These are phyloP conservation scores for Phytophthora fragariaefolia DNA, from an alignment of 352 stramenopile species.

Conservation along the genomic window DNA sequence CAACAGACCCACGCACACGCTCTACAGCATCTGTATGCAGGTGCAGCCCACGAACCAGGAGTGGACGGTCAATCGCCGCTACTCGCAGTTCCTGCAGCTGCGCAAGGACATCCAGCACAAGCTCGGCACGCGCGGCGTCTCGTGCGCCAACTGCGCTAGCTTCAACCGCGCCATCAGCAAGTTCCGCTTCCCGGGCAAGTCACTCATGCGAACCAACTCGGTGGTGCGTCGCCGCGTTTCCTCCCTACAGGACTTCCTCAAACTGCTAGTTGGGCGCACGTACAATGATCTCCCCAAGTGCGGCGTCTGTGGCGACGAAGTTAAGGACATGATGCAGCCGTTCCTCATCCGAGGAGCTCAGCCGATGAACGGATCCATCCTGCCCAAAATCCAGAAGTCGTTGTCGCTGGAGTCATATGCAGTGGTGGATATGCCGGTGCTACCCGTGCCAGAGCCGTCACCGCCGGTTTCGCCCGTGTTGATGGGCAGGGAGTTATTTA, in stretches of 20 bases:
- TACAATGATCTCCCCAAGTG: constrained; percentile 85
- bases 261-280: constrained; percentile 68
- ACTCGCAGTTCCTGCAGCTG: constrained; percentile 88
- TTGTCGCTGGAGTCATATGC: constrained; percentile 74
- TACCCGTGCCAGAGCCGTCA: constrained; percentile 33
- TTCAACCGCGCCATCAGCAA: constrained; percentile 67
- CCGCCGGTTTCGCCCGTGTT: constrained; percentile 43
- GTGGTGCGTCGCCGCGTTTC: constrained; percentile 73
- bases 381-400: constrained; percentile 77
- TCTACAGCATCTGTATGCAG: constrained; percentile 86
- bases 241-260: constrained; percentile 75
- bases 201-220: constrained; percentile 72
- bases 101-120: constrained; percentile 68
- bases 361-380: constrained; percentile 71
- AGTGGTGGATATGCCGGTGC: constrained; percentile 48
- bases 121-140: constrained; percentile 41
- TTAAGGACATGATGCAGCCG: constrained; percentile 75
- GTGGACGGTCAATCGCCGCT: constrained; percentile 87
- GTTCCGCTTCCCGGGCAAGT: constrained; percentile 74
- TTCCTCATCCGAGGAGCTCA: constrained; percentile 83
- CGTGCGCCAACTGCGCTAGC: constrained; percentile 69
- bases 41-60: constrained; percentile 82
- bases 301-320: constrained; percentile 63
- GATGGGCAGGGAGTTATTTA: constrained; percentile 38
- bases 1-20: constrained; percentile 82